Evolutionary conservation across 805 yeast genomes (phyloP).

Genomic region (Komagataella pastoris): DNA sequence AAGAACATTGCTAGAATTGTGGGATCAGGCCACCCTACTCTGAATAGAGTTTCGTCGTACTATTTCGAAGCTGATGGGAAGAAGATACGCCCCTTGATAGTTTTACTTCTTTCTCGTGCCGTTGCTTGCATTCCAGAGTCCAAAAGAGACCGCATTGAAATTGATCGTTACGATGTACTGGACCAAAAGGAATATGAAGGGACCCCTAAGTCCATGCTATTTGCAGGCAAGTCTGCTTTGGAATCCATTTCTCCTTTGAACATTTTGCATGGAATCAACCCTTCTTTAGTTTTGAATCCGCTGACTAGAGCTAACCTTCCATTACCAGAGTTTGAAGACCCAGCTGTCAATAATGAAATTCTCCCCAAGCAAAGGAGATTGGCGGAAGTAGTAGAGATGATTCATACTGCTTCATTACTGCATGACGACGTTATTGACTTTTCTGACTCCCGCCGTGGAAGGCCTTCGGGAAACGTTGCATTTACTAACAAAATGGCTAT

Average conservation of each 20-base stretch:
- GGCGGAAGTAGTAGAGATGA: slow-evolving; percentile 97
- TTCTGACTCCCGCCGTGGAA: slow-evolving; percentile 78
- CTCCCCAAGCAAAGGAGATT: slow-evolving; percentile 89
- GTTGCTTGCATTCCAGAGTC: slow-evolving; percentile 59
- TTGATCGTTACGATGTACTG: slow-evolving; percentile 53
- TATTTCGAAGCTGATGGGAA: slow-evolving; percentile 96
- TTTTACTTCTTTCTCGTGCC: slow-evolving; percentile 71
- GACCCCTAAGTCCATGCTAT: slow-evolving; percentile 35
- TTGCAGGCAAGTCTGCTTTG: slow-evolving; percentile 48
- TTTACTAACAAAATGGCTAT: slow-evolving; percentile 97
- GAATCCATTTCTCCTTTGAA: slow-evolving; percentile 69
- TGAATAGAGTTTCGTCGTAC: slow-evolving; percentile 85
- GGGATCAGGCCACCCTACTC: slow-evolving; percentile 89
- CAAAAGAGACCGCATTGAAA: slow-evolving; percentile 48
- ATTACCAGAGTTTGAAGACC: slow-evolving; percentile 37
- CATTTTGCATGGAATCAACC: slow-evolving; percentile 82
- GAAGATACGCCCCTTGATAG: slow-evolving; percentile 86
- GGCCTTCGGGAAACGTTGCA: slow-evolving; percentile 85
- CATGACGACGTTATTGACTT: slow-evolving; percentile 96
- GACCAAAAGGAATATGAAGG: slow-evolving; percentile 53
- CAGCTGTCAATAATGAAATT: slow-evolving; percentile 56
- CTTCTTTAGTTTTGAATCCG: slow-evolving; percentile 72
- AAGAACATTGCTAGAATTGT: slow-evolving; percentile 74
- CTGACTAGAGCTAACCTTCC: slow-evolving; percentile 68
- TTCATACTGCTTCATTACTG: slow-evolving; percentile 88